Percentiles rank a stretch among this genome's conserved stretches.
Conservation (phyloP, 805 yeast genomes). For the Saccharomycopsis capsularis region DNA sequence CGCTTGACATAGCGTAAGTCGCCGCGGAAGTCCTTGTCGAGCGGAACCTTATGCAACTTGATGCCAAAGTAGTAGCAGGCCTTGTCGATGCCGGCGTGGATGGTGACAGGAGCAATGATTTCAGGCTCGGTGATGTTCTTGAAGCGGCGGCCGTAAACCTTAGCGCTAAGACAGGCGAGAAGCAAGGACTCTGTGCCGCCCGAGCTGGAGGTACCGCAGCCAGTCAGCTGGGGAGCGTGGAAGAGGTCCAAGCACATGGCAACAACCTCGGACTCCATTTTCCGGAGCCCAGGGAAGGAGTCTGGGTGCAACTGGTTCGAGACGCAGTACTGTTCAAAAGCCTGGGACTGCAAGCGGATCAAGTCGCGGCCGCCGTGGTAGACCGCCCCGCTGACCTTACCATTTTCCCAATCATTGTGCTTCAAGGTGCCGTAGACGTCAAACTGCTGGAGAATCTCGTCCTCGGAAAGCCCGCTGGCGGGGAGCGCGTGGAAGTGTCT, state of each 20-base stretch:
- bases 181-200: conserved; percentile 95
- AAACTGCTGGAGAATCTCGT: conserved; percentile 43
- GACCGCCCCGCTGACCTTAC: conserved; percentile 90
- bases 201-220: conserved; percentile 78
- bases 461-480: conserved; percentile 43
- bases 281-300: conserved; percentile 91
- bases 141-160: conserved; percentile 57
- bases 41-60: conserved; percentile 70
- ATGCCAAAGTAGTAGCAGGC: conserved; percentile 89
- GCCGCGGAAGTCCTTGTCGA: conserved; percentile 68
- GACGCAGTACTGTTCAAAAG: conserved; percentile 70
- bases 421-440: conserved; percentile 42
- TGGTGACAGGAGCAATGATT: conserved; percentile 79
- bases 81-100: conserved; percentile 93
- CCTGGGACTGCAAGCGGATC: conserved; percentile 63
- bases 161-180: conserved; percentile 81
- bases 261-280: conserved; percentile 94
- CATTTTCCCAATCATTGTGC: conserved; percentile 76
- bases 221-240: conserved; percentile 61
- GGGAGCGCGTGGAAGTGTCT: conserved; percentile 51
- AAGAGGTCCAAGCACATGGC: conserved; percentile 78
- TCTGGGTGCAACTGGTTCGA: conserved; percentile 97
- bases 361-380: conserved; percentile 91
- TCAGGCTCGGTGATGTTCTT: conserved; percentile 69
- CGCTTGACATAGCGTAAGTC: conserved; percentile 54